Evolutionary conservation across 2,329 filamentous ascomycete genomes (phyloP).

Genomic region (Calonectria henricotiae): DNA sequence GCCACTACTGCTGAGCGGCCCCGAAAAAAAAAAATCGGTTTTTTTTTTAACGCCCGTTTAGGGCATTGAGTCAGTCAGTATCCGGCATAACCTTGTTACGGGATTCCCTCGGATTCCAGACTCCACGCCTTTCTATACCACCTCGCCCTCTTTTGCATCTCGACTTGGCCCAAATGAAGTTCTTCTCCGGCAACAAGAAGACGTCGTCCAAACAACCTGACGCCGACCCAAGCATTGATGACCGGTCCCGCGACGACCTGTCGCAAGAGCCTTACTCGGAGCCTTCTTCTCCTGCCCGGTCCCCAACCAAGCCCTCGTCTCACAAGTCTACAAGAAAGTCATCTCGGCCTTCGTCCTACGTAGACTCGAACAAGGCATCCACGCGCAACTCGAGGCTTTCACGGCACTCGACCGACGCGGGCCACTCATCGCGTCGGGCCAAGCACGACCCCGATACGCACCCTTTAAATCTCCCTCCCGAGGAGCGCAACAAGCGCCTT

Average conservation of each 20-base stretch:
- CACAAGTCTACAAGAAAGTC: conserved; percentile 54
- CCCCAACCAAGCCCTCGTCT: conserved; percentile 60
- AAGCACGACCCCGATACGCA: conserved; percentile 82
- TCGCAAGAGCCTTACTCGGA: conserved; percentile 59
- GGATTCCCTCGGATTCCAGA: conserved; percentile 53
- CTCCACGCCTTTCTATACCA: conserved; percentile 31
- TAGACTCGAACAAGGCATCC: conserved; percentile 53
- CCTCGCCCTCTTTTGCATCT: conserved; percentile 29
- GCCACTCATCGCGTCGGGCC: conserved; percentile 64
- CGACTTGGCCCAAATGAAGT: conserved; percentile 65
- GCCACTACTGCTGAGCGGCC: conserved; percentile 48
- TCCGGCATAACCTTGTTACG: conserved; percentile 62
- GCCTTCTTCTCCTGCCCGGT: conserved; percentile 57
- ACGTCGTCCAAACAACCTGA: conserved; percentile 62
- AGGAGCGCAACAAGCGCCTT: conserved; percentile 86
- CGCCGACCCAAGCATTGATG: conserved; percentile 56
- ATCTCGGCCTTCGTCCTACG: conserved; percentile 55
- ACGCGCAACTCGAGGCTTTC: conserved; percentile 65
- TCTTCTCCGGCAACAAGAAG: conserved; percentile 66
- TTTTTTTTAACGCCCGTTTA: conserved; percentile 57
- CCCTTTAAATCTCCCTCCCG: conserved; percentile 90
- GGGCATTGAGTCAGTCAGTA: conserved; percentile 55
- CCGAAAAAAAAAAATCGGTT: conserved; percentile 52
- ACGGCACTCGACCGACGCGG: conserved; percentile 67
- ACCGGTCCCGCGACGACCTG: conserved; percentile 60